A percentile compares a stretch with the other conserved stretches of the same genome.
phyloP scores from a whole-genome alignment of 192 early-diverging fungal species.

The Podila epicladia region DNA sequence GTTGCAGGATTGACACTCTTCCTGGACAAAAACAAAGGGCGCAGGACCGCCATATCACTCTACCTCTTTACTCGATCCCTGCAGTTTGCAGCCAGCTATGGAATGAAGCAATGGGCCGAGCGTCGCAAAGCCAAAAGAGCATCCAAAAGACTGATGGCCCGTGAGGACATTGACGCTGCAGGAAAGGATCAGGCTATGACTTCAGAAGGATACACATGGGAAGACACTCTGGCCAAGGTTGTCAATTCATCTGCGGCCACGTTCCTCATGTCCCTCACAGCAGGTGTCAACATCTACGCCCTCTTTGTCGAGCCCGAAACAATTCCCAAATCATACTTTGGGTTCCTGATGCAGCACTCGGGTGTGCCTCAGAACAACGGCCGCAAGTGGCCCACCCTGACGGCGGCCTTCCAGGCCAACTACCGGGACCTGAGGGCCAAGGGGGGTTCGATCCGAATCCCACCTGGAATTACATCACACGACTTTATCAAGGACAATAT shows the following conservation, averaged over 20 bases:
- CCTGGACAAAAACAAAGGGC: constrained; percentile 60
- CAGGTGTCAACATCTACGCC: constrained; percentile 54
- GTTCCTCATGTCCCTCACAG: constrained; percentile 51
- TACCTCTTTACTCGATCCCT: constrained; percentile 65
- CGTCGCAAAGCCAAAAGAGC: constrained; percentile 10
- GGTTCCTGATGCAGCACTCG: constrained; percentile 53
- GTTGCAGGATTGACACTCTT: constrained; percentile 63
- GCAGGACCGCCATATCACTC: constrained; percentile 64
- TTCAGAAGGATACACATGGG: constrained; percentile 36
- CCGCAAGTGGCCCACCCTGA: constrained; percentile 32
- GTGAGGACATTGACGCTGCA: neutral
- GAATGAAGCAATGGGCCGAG: constrained; percentile 59
- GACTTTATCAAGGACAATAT: constrained; percentile 53
- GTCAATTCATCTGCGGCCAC: constrained; percentile 34
- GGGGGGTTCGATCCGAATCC: constrained; percentile 34
- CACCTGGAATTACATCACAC: constrained; percentile 53
- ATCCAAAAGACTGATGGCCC: neutral
- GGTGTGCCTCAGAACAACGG: constrained; percentile 30
- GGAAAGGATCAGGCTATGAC: neutral
- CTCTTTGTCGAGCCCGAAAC: constrained; percentile 60
- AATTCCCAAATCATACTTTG: constrained; percentile 60
- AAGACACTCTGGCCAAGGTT: constrained; percentile 46
- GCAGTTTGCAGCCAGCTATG: constrained; percentile 65
- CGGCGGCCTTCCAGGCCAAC: constrained; percentile 9
- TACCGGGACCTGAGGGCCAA: constrained; percentile 11